Conservation (phyloP, 371 early-diverging fungal species). For the Phascolomyces articulosus region DNA sequence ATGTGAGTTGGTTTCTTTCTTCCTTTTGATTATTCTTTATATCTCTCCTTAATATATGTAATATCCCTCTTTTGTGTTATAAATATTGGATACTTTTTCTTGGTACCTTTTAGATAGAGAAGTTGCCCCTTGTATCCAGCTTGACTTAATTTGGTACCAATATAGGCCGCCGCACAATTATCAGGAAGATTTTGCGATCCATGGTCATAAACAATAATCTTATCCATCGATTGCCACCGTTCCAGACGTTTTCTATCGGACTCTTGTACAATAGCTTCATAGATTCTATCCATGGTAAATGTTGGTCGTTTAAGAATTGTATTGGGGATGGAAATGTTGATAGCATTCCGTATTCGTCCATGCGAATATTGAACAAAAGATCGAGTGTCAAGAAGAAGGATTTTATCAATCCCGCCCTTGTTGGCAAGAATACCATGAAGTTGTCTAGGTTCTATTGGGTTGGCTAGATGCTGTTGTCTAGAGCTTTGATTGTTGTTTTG, state of each 20-base stretch:
- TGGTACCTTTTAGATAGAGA: conserved; percentile 54
- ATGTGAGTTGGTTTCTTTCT: not conserved
- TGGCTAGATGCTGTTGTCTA: conserved; percentile 9
- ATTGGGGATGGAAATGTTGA: conserved; percentile 62
- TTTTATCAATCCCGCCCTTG: conserved; percentile 41
- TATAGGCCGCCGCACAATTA: conserved; percentile 45
- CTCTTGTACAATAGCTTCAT: conserved; percentile 55
- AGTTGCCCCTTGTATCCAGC: conserved; percentile 44
- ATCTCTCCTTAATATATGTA: not conserved
- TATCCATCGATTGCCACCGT: conserved; percentile 46
- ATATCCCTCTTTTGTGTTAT: too few relatives aligned
- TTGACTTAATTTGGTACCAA: conserved; percentile 38
- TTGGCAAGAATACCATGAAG: conserved; percentile 22
- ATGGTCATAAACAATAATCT: conserved; percentile 64
- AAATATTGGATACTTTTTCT: too few relatives aligned
- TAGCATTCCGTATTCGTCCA: conserved; percentile 45
- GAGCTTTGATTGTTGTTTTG: conserved; percentile 2
- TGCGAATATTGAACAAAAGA: conserved; percentile 53
- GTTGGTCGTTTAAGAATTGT: conserved; percentile 63
- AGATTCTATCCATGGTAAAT: conserved; percentile 60
- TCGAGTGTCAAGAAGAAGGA: conserved; percentile 63
- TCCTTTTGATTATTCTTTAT: not conserved
- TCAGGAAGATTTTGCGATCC: conserved; percentile 39
- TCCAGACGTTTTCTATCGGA: conserved; percentile 38
- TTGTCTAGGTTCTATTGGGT: conserved; percentile 7